Base-by-base conservation (phyloP, 331 rosid species). In the Malus hybrid region DNA sequence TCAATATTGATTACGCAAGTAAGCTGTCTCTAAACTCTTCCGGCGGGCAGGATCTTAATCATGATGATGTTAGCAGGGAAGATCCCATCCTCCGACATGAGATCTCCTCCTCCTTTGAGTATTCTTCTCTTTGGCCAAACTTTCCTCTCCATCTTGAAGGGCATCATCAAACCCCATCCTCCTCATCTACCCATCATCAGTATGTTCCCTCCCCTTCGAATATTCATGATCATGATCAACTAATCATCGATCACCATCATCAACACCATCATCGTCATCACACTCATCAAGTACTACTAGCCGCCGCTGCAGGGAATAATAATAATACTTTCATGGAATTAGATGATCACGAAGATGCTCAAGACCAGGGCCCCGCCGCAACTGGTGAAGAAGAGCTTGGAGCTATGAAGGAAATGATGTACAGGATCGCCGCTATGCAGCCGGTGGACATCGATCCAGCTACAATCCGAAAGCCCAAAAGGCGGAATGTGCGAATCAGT, bases 391-490 rank as follows among this genome's bases (percentile, higher is more conserved):
- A 93, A 68, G 94, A 93, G 80, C 83, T 93, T 0, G 97, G 98
- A 14, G 96, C 91, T 50, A 90, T 91, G 97, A 93, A 93, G 82
- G 98, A 93, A 76, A 93, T 93, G 98, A 93, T 91, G 98, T 93
- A 89, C 90, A 88, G 84, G 92, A 93, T 91, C 2, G 94, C 98
- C 0, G 93, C 90, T 65, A 88, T 93, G 96, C 98, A 91, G 60
- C 98, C 98, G 0, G 97, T 93, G 84, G 97, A 93, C 67, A 88
- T 93, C 27, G 98, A 93, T 77, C 98, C 97, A 0, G 83, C 94
- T 56, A 79, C 94, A 2, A 87, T 93, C 39, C 83, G 89, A 5
- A 89, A 78, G 79, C 98, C 98, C 0, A 91, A 85, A 63, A 65
- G 98, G 46, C 56, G 94, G 55, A 93, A 93, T 60, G 98, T 93